These are phyloP conservation scores for Kluyveromyces dobzhanskii DNA, from an alignment of 805 yeast species.

Conservation along the genomic window DNA sequence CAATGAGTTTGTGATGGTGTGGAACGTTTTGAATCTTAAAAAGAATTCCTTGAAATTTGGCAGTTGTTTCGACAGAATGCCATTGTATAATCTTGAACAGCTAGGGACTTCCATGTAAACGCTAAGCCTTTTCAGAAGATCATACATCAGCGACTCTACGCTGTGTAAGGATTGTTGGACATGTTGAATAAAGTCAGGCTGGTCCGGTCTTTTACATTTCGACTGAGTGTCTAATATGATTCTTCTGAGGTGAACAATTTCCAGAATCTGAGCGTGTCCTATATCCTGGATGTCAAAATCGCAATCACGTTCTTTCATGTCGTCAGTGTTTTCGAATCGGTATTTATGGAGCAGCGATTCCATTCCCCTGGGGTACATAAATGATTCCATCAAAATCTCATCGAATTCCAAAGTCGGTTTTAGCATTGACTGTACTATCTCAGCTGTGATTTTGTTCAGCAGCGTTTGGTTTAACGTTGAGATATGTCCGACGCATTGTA, in stretches of 20 bases:
- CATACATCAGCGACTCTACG: conserved; percentile 11
- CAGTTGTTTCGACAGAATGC: conserved; percentile 12
- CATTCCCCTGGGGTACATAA: conserved; percentile 21
- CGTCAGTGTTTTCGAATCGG: not conserved
- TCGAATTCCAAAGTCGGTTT: conserved; percentile 21
- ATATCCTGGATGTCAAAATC: conserved; percentile 9
- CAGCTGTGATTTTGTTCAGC: conserved; percentile 7
- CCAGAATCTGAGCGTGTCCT: conserved; percentile 21
- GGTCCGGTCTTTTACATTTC: too few species aligned
- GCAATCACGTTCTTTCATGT: not conserved
- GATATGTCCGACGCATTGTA: not conserved
- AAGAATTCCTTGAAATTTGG: conserved; percentile 18
- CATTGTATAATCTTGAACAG: conserved; percentile 11
- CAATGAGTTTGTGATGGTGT: conserved; percentile 9
- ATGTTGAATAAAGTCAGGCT: not conserved
- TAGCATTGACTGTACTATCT: conserved; percentile 13
- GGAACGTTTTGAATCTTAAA: conserved; percentile 13
- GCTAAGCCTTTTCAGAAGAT: conserved; percentile 15
- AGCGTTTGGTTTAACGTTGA: conserved; percentile 5
- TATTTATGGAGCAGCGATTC: not conserved
- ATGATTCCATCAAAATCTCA: conserved; percentile 19
- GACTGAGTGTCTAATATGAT: conserved; percentile 3
- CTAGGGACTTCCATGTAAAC: conserved; percentile 14
- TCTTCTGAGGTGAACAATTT: conserved; percentile 16
- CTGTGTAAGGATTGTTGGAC: conserved; percentile 3